Conservation (phyloP, 2,329 filamentous ascomycete genomes). For the Fusarium sp. region DNA sequence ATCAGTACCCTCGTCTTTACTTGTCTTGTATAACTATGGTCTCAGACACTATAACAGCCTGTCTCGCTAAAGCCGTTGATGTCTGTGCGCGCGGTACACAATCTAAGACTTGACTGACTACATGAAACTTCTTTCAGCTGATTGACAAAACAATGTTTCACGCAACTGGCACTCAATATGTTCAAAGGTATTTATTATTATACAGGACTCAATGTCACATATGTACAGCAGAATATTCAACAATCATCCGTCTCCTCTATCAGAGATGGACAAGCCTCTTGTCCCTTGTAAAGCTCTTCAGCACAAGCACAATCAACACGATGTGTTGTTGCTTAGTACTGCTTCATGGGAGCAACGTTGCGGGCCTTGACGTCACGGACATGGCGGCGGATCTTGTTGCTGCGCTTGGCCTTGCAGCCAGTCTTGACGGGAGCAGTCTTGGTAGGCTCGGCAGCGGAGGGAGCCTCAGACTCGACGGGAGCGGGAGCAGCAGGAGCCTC, state of each 20-base stretch:
- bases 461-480: constrained; percentile 22
- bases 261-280: constrained; percentile 13
- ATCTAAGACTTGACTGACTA: neutral
- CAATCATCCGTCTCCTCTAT: constrained; percentile 25
- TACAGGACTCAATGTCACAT: constrained; percentile 40
- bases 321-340: constrained; percentile 2
- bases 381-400: constrained; percentile 42
- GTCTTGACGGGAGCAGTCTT: constrained; percentile 21
- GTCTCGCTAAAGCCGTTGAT: constrained; percentile 31
- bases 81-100: constrained; percentile 19
- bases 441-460: constrained; percentile 27
- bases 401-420: constrained; percentile 38
- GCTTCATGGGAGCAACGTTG: constrained; percentile 30
- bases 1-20: neutral
- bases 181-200: constrained; percentile 13
- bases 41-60: constrained; percentile 22
- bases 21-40: constrained; percentile 3
- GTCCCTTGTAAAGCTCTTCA: constrained; percentile 27
- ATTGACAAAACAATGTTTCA: no score
- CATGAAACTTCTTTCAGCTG: no score
- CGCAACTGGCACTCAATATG: neutral
- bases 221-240: constrained; percentile 45
- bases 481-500: constrained; percentile 7
- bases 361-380: constrained; percentile 36
- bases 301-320: constrained; percentile 33